Evolutionary conservation across 768 basidiomycete genomes (phyloP), one percentile per base, ranked within the genome.

Genomic region (Termitomyces sp.): DNA sequence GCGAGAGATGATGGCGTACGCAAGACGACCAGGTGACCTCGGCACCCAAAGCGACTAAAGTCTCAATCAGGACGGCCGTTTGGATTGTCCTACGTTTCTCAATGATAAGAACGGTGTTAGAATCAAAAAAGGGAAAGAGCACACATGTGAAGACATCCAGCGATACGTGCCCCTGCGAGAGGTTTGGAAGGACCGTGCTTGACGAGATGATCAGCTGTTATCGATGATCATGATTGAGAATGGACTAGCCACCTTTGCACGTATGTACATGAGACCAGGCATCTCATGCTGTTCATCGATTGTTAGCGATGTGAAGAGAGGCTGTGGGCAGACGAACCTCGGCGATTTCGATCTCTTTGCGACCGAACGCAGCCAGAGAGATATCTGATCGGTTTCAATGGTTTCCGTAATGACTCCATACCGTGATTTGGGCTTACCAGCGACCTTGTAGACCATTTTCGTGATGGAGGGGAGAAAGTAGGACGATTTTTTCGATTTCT

Each of bases 1-100:
- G 46, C 12, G 22, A 38, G 32, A 2, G 49, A 54, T 45, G 46
- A 10, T 60, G 36, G 80, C 89, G 45, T 73, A 93, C 92, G 75
- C 94, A 97, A 64, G 94, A 98, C 26, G 97, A 98, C 97, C 97
- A 99, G 65, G 96, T 84, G 55, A 99, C 96, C 71, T 98, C 89
- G 60, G 97, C 97, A 69, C 97, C 97, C 66, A 99, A 86, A 65
- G 87, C 88, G 63, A 86, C 90, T 66, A 99, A 81, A 62, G 97
- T 99, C 81, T 99, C 97, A 69, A 99, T 98, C 74, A 99, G 88
- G 66, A 98, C 94, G 50, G 95, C 96, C 56, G 95, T 97, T 74
- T 97, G 95, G 69, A 98, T 94, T 66, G 96, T 97, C 95, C 94
- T 98, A 55, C 58, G 38, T 52, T 26, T 43, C 49, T 24, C 54